Base-by-base conservation (phyloP, 176 grass and related monocot genomes). In the Aegilops longissima region DNA sequence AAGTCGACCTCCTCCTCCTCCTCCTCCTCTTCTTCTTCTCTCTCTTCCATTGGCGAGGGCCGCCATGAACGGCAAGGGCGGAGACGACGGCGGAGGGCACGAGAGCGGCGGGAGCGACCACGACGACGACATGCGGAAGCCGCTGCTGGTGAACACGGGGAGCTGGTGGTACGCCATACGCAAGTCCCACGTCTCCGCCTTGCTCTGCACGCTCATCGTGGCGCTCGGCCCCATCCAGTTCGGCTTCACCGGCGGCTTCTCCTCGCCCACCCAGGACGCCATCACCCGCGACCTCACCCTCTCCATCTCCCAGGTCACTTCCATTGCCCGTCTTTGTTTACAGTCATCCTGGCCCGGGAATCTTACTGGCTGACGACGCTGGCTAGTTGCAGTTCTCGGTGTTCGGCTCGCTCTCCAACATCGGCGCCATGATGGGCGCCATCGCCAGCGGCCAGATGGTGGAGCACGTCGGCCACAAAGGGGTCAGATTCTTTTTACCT, bases 381-480 rank as follows among this genome's bases (percentile, higher is more conserved):
- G 2, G 1, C 16, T 13, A 13, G 12, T 1, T 85, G 64, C 73
- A 97, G 93, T 97, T 97, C 87, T 97, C 95, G 44, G 83, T 91
- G 77, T 93, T 97, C 47, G 93, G 95, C 2, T 97, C 95, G 16
- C 73, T 97, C 69, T 97, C 95, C 45, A 95, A 98, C 70, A 91
- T 95, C 12, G 95, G 93, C 51, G 95, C 93, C 5, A 98, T 98
- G 95, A 85, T 93, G n/a, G 93, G 93, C 1, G 93, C 93, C 8
- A 98, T 98, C 29, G 87, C 95, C 17, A 98, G 95, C 30, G 93
- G 95, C 23, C 95, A 98, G 87, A 98, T 98, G 35, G 87, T 93
- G 1, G 93, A 98, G 83, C 86, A 98, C 84, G 87, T 98, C 25
- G 93, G 95, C 13, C 89, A 93, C 20, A 98, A 98, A 87, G 95